Evolutionary conservation across 345 rosid species (phyloP).

Genomic region (Clarkia xantiana): DNA sequence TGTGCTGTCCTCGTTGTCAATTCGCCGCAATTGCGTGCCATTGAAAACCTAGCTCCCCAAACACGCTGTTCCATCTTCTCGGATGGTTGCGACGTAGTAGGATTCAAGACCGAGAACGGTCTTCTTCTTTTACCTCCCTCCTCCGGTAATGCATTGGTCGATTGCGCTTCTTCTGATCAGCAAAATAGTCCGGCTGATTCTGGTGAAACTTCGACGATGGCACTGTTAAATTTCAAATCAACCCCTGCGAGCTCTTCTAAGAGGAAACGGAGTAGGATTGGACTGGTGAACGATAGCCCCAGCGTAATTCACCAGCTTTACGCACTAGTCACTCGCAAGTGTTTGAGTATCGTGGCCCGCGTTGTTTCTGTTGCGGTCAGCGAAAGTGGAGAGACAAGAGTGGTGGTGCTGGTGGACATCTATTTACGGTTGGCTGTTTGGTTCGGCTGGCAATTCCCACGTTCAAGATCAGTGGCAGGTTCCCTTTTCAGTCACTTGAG

Average conservation of each 20-base stretch:
- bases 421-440: constrained; percentile 49
- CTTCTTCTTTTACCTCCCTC: constrained; percentile 17
- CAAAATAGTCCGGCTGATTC: constrained; percentile 2
- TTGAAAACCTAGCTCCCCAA: constrained; percentile 10
- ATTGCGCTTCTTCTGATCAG: not conserved
- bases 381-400: constrained; percentile 30
- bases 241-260: constrained; percentile 9
- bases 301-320: constrained; percentile 62
- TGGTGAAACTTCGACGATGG: not conserved
- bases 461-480: constrained; percentile 38
- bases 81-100: constrained; percentile 17
- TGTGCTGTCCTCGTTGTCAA: constrained; percentile 31
- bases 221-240: too few species aligned
- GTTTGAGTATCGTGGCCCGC: constrained; percentile 36
- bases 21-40: constrained; percentile 8
- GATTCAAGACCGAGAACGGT: constrained; percentile 37
- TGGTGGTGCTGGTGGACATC: constrained; percentile 60
- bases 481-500: constrained; percentile 67
- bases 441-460: constrained; percentile 86
- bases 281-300: constrained; percentile 64
- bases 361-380: constrained; percentile 27
- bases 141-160: not conserved
- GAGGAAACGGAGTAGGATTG: constrained; percentile 35
- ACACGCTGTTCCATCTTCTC: constrained; percentile 35
- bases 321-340: constrained; percentile 36